phyloP scores from a whole-genome alignment of 441 rosid species.

The Capsella rubella region DNA sequence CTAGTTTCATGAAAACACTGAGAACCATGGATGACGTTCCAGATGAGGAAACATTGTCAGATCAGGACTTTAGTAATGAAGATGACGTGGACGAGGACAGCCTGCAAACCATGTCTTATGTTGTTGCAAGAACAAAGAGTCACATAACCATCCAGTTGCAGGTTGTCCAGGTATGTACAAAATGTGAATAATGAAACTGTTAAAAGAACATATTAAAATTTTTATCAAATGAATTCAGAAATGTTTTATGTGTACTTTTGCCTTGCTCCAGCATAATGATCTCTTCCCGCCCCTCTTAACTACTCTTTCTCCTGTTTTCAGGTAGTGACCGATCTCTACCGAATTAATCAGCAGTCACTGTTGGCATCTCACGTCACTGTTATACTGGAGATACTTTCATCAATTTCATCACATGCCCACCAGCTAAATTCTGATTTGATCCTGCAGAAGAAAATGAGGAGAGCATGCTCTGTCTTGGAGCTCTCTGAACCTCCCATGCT shows the following conservation, averaged over 20 bases:
- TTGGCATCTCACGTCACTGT: constrained; percentile 55
- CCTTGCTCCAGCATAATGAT: constrained; percentile 18
- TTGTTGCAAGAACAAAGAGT: constrained; percentile 84
- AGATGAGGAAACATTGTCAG: constrained; percentile 70
- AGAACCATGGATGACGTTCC: constrained; percentile 74
- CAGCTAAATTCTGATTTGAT: constrained; percentile 61
- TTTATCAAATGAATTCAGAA: constrained; percentile 1
- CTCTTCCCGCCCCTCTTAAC: background rate
- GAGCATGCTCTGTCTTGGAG: constrained; percentile 75
- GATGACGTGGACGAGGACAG: constrained; percentile 81
- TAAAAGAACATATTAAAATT: no score
- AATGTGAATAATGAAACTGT: background rate
- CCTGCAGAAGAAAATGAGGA: constrained; percentile 75
- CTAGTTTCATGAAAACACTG: constrained; percentile 75
- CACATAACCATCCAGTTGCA: constrained; percentile 85
- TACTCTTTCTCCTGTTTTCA: constrained; percentile 47
- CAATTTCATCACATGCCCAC: constrained; percentile 74
- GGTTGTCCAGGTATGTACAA: constrained; percentile 67
- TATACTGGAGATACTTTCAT: constrained; percentile 64
- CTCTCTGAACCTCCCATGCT: constrained; percentile 84
- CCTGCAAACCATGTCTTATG: constrained; percentile 82
- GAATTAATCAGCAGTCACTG: constrained; percentile 56
- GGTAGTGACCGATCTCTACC: constrained; percentile 79
- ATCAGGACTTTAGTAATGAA: constrained; percentile 59
- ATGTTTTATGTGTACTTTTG: constrained; percentile 4